Evolutionary conservation across 148 eudicot species (phyloP).

Genomic region (Rhododendron ovatum): DNA sequence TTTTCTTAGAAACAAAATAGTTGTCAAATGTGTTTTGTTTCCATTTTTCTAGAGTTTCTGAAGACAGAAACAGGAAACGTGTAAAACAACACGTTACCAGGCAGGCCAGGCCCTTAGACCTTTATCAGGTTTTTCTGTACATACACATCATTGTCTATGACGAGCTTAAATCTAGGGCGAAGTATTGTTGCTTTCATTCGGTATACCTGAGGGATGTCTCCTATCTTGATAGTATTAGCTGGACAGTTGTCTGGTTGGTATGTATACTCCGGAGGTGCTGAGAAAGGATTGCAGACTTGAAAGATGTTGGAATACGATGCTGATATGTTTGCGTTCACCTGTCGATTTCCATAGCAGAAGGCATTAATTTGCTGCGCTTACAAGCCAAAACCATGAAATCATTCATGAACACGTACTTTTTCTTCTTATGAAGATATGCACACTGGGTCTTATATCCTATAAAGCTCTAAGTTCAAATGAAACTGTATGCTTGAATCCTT

Average conservation of each 20-base stretch:
- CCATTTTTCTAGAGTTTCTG: background rate
- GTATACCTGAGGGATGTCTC: constrained; percentile 60
- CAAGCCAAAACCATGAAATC: background rate
- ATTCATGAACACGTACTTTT: background rate
- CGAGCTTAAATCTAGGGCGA: background rate
- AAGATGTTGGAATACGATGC: constrained; percentile 27
- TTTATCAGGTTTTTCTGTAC: background rate
- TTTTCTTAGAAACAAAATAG: background rate
- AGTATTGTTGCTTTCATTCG: background rate
- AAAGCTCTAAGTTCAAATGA: background rate
- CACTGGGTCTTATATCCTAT: background rate
- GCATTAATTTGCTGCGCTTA: background rate
- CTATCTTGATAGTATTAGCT: constrained; percentile 43
- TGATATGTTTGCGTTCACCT: constrained; percentile 63
- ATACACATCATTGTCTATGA: background rate
- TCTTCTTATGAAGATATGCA: background rate
- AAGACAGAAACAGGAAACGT: background rate
- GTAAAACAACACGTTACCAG: background rate
- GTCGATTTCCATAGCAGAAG: constrained; percentile 2
- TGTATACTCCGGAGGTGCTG: constrained; percentile 54
- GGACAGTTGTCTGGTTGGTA: constrained; percentile 59
- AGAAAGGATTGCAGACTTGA: constrained; percentile 81
- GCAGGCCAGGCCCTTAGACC: background rate
- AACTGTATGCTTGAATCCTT: background rate
- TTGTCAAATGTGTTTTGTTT: background rate